Base-by-base conservation (phyloP, 345 rosid genomes). In the Ricinus communis region DNA sequence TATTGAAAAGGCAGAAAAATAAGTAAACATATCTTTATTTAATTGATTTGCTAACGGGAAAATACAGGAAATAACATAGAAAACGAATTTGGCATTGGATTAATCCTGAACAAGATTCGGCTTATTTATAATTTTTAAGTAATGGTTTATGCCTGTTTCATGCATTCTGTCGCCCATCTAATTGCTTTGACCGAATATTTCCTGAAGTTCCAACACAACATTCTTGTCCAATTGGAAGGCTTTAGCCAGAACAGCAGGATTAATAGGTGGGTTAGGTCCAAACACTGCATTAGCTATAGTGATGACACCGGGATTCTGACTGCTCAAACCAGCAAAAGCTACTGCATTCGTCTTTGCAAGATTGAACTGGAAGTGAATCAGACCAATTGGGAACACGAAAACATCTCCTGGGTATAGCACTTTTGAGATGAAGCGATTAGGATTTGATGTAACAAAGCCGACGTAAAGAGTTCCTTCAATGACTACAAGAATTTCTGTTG, bases 351-450 rank as follows among this genome's bases (percentile, higher is more conserved):
- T 60, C 49, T 60, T 30, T 1, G 59, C 74, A 10, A 71, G 2
- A 18, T 62, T 62, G 5, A 47, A 51, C 16, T 71, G 74, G 60
- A 71, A 71, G 38, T 71, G 74, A 40, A 71, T 71, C 19, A 71
- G 40, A 2, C 68, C 74, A 27, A 71, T 50, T 36, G 74, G 68
- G 15, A 71, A 71, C 19, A 71, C 74, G 25, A 71, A 62, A 18
- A 71, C 60, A 19, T 62, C 74, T 22, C 74, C 74, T 13, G 74
- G 58, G 24, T 60, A 30, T 12, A 61, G 25, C 12, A 61, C 27
- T 40, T 71, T 71, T 25, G 60, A 12, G 59, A 71, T 12, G 2
- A 71, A 43, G 1, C 38, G 49, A 31, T 45, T 56, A 13, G 63
- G 65, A 27, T 45, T 58, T 2, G 73, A 43, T 41, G 73, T 58